Conservation (phyloP, 2,329 filamentous ascomycete genomes). For the Claviceps paspali region DNA sequence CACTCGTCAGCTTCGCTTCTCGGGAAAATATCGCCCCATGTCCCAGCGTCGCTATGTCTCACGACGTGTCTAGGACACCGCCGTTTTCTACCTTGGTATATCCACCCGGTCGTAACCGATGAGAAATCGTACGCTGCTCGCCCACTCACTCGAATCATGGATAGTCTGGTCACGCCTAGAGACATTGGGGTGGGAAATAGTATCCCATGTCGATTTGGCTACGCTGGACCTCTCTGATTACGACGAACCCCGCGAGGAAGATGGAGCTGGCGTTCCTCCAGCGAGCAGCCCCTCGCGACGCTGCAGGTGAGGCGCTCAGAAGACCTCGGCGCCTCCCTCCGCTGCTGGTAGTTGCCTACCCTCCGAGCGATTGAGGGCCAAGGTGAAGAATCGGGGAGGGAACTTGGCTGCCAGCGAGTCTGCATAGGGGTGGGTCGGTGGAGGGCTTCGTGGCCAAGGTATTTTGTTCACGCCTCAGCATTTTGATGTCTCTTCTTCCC, state of each 20-base stretch:
- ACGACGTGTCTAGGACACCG: not conserved
- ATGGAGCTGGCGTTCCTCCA: slow-evolving; percentile 22
- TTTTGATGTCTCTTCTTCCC: too few species aligned
- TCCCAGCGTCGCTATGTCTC: not conserved
- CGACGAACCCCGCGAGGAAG: slow-evolving; percentile 36
- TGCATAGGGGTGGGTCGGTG: not conserved
- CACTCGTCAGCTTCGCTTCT: not conserved
- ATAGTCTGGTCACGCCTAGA: too few species aligned
- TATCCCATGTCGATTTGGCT: slow-evolving; percentile 39
- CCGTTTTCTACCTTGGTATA: not conserved
- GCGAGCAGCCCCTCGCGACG: slow-evolving; percentile 38
- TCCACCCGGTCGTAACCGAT: not conserved
- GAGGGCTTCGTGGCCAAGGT: slow-evolving; percentile 5
- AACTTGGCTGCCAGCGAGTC: not conserved
- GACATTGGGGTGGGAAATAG: slow-evolving; percentile 4
- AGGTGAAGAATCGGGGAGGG: slow-evolving; percentile 3
- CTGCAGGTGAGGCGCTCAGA: slow-evolving; percentile 27
- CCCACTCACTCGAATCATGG: too few species aligned
- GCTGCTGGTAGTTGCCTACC: too few species aligned
- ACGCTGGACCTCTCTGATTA: slow-evolving; percentile 41
- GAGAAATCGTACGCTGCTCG: slow-evolving; percentile 1
- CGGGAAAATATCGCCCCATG: not conserved
- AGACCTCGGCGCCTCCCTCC: too few species aligned
- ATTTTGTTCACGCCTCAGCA: too few species aligned
- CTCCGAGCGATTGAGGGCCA: slow-evolving; percentile 3